Base-by-base conservation (phyloP, 345 rosid genomes). In the Boechera divaricarpa region DNA sequence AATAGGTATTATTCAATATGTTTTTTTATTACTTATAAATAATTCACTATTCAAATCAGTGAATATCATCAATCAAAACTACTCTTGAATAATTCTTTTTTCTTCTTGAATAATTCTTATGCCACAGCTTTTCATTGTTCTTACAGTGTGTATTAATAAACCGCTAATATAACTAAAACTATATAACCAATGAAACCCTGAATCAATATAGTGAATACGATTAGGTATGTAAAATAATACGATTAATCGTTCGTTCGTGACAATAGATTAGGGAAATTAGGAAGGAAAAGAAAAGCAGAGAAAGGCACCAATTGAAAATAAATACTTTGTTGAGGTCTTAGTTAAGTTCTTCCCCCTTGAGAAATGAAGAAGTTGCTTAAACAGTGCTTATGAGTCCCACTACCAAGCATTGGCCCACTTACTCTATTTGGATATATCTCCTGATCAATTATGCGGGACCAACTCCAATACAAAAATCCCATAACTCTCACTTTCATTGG, bases 401-500 rank as follows among this genome's bases (percentile, higher is more conserved):
- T 49, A 54, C 55, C 44, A 39, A 75, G 68, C 49, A 18, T 7
- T 38, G 63, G 9, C 63, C 70, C 59, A 74, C 72, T 75, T 58
- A 39, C 74, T 60, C 63, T 41, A 68, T 59, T 68, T 68, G 74
- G 74, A 67, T 75, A 67, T 75, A 75, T 76, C 69, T 60, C 69
- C 69, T 77, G 80, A 47, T 77, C 13, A 63, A 71, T 64, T 64
- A 12, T 5, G 11, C 0, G 45, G 67, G 18, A 0, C 67, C 66
- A 18, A 70, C 53, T 56, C 51, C 26, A 6, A 6, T 70, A 63
- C 76, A 63, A 77, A 77, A 26, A 63, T 70, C 80, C 66, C 76
- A 77, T 36, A 63, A 70, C 76, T 70, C 65, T 77, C 76, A 45
- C 66, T 77, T 55, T 77, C 76, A 70, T 44, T 77, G 75, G 64